Base-by-base conservation (phyloP, 106 monocot species). In the Phalaenopsis equestris region DNA sequence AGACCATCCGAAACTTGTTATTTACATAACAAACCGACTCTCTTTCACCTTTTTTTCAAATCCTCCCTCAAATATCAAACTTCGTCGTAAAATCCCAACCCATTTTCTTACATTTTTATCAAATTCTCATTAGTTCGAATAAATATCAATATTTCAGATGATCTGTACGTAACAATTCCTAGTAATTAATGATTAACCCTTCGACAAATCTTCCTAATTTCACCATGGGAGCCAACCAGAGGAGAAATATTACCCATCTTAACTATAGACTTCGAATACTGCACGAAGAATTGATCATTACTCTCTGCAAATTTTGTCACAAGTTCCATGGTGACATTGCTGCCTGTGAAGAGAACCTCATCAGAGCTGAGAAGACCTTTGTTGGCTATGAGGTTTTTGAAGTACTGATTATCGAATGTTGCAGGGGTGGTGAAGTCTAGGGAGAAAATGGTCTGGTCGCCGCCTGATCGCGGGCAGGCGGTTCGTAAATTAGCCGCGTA, bases 291-390 rank as follows among this genome's bases (percentile, higher is more conserved):
- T 41, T 77, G 18, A 49, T 64, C 83, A 5, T 84, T 48, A 68
- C 80, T 76, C 74, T 55, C 79, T 1, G 91, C 89, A 68, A 83
- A 91, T 41, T 42, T 76, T 83, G 75, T 42, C 74, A 91, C 91
- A 2, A 91, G 77, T 38, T 78, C 56, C 72, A 49, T 81, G 15
- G 91, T 87, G 46, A 55, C 85, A 5, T 46, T 19, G 79, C 78
- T 89, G 55, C 42, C 14, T 2, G 91, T 87, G 76, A 85, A 73
- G 37, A 91, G 79, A 15, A 83, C 65, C 80, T 91, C 89, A 61
- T 91, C 91, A 47, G 91, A 91, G 85, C 73, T 87, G 39, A 91
- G 84, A 1, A 91, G 81, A n/a, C 91, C 91, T 46, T 84, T 81
- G 48, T 41, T 23, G 48, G 78, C 83, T 16, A 91, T 41, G 0